Conservation (phyloP, 2,329 filamentous ascomycete species). For the Diaporthe caulivora region DNA sequence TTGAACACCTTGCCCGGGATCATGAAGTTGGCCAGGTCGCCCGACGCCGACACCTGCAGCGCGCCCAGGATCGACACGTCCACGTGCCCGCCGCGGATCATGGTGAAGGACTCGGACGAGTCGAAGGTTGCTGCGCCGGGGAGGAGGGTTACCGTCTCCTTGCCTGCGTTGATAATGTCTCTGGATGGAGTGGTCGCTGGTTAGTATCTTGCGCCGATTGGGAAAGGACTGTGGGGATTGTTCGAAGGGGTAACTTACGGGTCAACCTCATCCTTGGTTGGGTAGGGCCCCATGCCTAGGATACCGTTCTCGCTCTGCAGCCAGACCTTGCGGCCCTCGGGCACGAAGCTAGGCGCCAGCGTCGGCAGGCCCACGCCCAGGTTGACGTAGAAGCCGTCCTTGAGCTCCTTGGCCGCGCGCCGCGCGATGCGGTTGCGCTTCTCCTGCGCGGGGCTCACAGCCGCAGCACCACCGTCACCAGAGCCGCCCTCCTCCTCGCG, state of each 20-base stretch:
- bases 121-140: constrained; percentile 84
- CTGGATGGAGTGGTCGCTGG: constrained; percentile 43
- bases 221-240: too few relatives aligned
- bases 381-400: constrained; percentile 84
- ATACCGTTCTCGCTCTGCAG: constrained; percentile 91
- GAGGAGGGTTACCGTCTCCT: constrained; percentile 86
- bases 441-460: constrained; percentile 58
- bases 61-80: constrained; percentile 87
- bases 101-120: constrained; percentile 84
- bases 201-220: constrained; percentile 1
- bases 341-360: constrained; percentile 82
- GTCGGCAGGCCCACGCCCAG: constrained; percentile 86
- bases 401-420: constrained; percentile 83
- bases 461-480: constrained; percentile 50
- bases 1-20: constrained; percentile 89
- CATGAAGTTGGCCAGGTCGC: constrained; percentile 91
- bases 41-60: constrained; percentile 82
- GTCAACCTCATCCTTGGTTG: constrained; percentile 78
- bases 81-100: constrained; percentile 88
- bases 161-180: constrained; percentile 88
- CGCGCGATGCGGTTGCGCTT: constrained; percentile 80
- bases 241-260: constrained; percentile 52
- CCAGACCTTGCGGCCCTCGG: constrained; percentile 78
- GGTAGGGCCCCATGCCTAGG: constrained; percentile 85
- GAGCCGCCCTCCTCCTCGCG: constrained; percentile 56